Base-by-base conservation (phyloP, 2,329 filamentous ascomycete species). In the Apiospora hydei region DNA sequence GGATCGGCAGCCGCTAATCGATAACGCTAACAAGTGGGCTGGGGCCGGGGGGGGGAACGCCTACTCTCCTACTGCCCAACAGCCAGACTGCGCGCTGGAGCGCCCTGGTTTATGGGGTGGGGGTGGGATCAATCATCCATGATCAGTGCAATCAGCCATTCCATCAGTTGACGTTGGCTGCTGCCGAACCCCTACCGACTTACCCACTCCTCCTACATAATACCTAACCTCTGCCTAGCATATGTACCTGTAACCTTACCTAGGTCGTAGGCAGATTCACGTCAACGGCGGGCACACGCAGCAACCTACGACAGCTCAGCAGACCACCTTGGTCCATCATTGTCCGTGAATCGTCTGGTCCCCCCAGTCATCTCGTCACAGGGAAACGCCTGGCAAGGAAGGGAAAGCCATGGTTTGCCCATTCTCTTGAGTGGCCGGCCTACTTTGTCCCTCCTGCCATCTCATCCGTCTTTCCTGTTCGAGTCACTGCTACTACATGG, bases 291-390 rank as follows among this genome's bases (percentile, higher is more conserved):
- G 57, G 34, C 57, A 41, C 57, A 64, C 57, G 34, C 57, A 64
- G 57, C 57, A 51, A 51, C 34, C 57, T 64, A 64, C 57, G 57
- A 64, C 57, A 64, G 34, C 57, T 64, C 57, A 64, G 57, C 57
- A 64, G 57, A 64, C 57, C 57, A 61, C 53, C 30, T 61, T 61
- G 44, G 38, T 53, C 30, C 53, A 64, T 41, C 57, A 41, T 21
- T 41, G 34, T n/a, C 57, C 57, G 57, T 41, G 57, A 64, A 64
- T 41, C 57, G 57, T 41, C 57, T 64, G 57, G 57, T 8, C n/a
- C 57, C 34, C 57, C 57, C 57, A 64, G 21, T 64, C 67, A 69
- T 69, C 47, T 49, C 67, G 67, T 69, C 67, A 69, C 67, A 69
- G 67, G 44, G 67, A 49, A 49, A n/a, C 67, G 67, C 44, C 67